Evolutionary conservation across 1,284 basidiomycete species (phyloP).

Genomic region (Sutorius eximius): DNA sequence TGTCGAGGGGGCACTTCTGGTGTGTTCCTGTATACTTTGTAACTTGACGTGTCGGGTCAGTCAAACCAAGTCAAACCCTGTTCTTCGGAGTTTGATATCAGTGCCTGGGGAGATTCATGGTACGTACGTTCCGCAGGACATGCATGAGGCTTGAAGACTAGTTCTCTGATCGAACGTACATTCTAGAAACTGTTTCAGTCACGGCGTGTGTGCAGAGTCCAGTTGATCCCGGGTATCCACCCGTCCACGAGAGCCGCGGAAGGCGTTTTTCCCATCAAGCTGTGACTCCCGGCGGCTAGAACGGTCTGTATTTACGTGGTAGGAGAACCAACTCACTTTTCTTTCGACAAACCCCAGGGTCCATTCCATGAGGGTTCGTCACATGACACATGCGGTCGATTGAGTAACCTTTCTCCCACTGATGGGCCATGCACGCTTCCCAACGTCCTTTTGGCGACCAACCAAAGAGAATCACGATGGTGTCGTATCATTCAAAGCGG

Average conservation of each 20-base stretch:
- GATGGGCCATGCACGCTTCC: neutral
- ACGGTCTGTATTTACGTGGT: neutral
- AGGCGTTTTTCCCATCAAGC: too few relatives aligned
- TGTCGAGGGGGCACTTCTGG: neutral
- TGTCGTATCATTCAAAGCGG: neutral
- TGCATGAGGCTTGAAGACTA: neutral
- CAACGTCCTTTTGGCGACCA: neutral
- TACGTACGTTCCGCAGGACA: neutral
- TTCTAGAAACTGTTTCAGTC: neutral
- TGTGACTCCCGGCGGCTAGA: neutral
- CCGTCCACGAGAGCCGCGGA: too few relatives aligned
- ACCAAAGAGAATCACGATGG: neutral
- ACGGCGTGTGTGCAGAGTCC: neutral
- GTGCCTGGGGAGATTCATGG: neutral
- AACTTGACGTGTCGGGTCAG: neutral
- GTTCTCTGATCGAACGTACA: neutral
- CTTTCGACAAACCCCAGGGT: too few relatives aligned
- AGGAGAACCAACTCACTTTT: neutral
- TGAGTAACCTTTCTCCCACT: too few relatives aligned
- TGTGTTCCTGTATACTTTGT: neutral
- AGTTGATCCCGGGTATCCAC: too few relatives aligned
- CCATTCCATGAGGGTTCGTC: too few relatives aligned
- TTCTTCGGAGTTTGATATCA: neutral
- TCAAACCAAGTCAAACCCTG: neutral
- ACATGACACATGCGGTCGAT: too few relatives aligned